Conservation (phyloP, 306 rosid species). For the Myrica gale region DNA sequence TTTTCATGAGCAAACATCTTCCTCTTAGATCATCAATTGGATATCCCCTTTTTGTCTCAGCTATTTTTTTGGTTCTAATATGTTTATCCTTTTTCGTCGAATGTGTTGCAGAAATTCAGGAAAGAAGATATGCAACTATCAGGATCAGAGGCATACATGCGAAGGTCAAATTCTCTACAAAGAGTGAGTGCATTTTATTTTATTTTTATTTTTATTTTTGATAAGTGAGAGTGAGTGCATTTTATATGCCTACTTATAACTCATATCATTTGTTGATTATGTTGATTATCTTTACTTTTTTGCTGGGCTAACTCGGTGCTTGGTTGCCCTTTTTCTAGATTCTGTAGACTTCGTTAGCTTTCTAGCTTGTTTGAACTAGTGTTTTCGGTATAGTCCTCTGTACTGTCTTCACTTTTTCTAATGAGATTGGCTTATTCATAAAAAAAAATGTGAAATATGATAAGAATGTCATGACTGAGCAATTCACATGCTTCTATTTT, state of each 20-base stretch:
- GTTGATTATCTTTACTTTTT: too few species aligned
- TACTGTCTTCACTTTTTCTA: too few species aligned
- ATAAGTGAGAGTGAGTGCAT: conserved; percentile 75
- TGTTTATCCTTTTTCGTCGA: conserved; percentile 10
- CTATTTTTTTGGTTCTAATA: too few species aligned
- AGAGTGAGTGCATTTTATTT: conserved; percentile 59
- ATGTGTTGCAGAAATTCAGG: conserved; percentile 73
- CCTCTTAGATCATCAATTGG: background rate
- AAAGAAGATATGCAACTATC: conserved; percentile 83
- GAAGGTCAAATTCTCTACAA: conserved; percentile 83
- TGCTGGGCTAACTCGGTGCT: too few species aligned
- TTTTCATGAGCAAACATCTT: background rate
- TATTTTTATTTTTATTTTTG: too few species aligned
- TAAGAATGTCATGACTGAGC: background rate
- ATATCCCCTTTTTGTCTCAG: background rate
- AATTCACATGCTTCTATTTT: background rate
- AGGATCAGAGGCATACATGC: conserved; percentile 87
- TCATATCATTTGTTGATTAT: background rate
- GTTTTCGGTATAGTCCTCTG: too few species aligned
- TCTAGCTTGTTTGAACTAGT: too few species aligned
- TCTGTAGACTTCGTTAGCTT: too few species aligned
- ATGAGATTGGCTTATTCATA: too few species aligned
- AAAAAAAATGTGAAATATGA: background rate
- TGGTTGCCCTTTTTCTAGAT: too few species aligned
- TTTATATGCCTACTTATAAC: background rate